Evolutionary conservation across 257 asterid species (phyloP).

Genomic region (Leptodermis oblonga): DNA sequence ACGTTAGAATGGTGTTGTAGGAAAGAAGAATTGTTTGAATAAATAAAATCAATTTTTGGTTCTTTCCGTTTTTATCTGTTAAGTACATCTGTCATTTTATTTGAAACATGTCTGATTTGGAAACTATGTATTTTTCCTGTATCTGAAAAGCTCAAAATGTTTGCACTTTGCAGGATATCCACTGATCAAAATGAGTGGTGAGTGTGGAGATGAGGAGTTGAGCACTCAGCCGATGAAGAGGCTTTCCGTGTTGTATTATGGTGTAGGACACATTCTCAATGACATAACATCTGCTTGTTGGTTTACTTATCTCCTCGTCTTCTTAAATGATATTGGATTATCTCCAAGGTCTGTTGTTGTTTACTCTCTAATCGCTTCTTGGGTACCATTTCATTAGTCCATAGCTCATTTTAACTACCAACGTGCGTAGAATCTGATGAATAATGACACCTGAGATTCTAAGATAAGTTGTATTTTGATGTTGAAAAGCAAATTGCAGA

Average conservation of each 20-base stretch:
- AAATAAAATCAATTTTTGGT: too few relatives aligned
- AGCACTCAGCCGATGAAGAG: conserved; percentile 44
- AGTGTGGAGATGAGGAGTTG: conserved; percentile 39
- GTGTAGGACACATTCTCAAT: conserved; percentile 90
- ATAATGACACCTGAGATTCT: background rate
- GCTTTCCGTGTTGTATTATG: conserved; percentile 60
- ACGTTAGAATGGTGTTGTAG: background rate
- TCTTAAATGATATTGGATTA: conserved; percentile 78
- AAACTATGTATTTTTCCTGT: background rate
- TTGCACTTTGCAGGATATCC: conserved; percentile 1
- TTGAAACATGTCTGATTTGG: background rate
- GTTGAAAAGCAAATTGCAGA: background rate
- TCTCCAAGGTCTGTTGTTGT: conserved; percentile 58
- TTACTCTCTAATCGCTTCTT: conserved; percentile 5
- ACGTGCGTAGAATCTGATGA: background rate
- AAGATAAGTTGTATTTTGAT: background rate
- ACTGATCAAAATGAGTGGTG: conserved; percentile 29
- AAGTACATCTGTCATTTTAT: background rate
- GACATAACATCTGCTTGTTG: conserved; percentile 93
- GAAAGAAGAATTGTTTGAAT: background rate
- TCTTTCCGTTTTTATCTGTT: too few relatives aligned
- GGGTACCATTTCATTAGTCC: background rate
- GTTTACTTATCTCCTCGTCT: conserved; percentile 87
- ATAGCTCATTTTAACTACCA: background rate
- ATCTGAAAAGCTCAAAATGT: conserved; percentile 1